phyloP scores from a whole-genome alignment of 164 flowering plant genomes.

The Vitis rupestris region DNA sequence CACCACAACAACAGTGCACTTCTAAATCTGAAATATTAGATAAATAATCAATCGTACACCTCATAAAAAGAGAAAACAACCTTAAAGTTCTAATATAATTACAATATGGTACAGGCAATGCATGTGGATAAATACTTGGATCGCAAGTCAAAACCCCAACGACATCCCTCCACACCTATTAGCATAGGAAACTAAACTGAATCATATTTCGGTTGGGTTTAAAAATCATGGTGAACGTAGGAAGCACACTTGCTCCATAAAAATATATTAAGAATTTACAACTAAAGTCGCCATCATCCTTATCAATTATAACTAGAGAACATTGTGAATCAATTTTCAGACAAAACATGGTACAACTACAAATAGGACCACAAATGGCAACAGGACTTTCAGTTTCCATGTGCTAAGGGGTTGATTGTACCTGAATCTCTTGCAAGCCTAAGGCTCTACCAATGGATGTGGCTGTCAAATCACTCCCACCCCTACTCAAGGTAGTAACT shows the following conservation, averaged over 20 bases:
- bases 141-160: constrained; percentile 96
- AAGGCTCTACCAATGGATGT: constrained; percentile 93
- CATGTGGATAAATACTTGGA: constrained; percentile 70
- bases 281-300: too few relatives aligned
- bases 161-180: constrained; percentile 98
- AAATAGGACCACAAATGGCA: too few relatives aligned
- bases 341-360: too few relatives aligned
- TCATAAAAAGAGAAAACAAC: constrained; percentile 10
- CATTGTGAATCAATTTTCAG: too few relatives aligned
- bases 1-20: constrained; percentile 88
- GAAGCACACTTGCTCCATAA: too few relatives aligned
- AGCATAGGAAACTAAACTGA: background rate
- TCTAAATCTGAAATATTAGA: constrained; percentile 69
- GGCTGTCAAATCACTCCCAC: constrained; percentile 96
- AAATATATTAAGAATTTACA: too few relatives aligned
- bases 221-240: too few relatives aligned
- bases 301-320: too few relatives aligned
- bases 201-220: too few relatives aligned
- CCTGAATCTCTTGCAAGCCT: constrained; percentile 87
- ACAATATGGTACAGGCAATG: constrained; percentile 58
- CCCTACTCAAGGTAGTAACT: constrained; percentile 88
- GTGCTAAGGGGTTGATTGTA: constrained; percentile 4
- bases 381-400: too few relatives aligned
- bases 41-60: background rate
- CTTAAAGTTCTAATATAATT: background rate